Percentiles rank a stretch among this genome's conserved stretches.
Evolutionary conservation across 139 green algal species (phyloP).

Genomic region (Penium margaritaceum): DNA sequence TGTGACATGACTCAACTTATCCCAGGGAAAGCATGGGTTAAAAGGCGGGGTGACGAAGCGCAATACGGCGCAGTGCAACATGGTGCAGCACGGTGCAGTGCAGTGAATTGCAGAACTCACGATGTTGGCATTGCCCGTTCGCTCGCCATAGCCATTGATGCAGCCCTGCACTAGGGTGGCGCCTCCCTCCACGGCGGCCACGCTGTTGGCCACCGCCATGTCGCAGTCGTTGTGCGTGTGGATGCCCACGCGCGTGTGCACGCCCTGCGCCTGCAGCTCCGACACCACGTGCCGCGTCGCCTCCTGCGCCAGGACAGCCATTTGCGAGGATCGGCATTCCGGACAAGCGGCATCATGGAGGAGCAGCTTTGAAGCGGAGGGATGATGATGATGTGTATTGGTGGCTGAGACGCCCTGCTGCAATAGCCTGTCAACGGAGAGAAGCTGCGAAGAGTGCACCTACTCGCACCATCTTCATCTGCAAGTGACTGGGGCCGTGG

Average conservation of each 20-base stretch:
- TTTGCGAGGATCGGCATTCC: too few relatives aligned
- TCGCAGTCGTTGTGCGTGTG: constrained; percentile 52
- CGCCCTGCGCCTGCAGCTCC: not conserved
- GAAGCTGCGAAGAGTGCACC: too few relatives aligned
- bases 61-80: not conserved
- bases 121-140: constrained; percentile 50
- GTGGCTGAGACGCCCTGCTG: too few relatives aligned
- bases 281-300: constrained; percentile 2
- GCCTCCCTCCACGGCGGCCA: constrained; percentile 46
- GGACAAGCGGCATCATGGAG: too few relatives aligned
- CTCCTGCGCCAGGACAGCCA: constrained; percentile 19
- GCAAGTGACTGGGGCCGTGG: too few relatives aligned
- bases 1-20: too few relatives aligned
- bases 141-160: constrained; percentile 52
- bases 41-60: not conserved
- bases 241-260: constrained; percentile 32
- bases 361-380: too few relatives aligned
- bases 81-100: not conserved
- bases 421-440: too few relatives aligned
- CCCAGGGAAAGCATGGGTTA: too few relatives aligned
- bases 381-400: too few relatives aligned
- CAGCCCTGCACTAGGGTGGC: constrained; percentile 51
- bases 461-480: too few relatives aligned
- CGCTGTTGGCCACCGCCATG: constrained; percentile 50
- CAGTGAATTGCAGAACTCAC: too few relatives aligned